These are phyloP conservation scores for Yamadazyma sp. DNA, from an alignment of 805 yeast species.

Conservation along the genomic window DNA sequence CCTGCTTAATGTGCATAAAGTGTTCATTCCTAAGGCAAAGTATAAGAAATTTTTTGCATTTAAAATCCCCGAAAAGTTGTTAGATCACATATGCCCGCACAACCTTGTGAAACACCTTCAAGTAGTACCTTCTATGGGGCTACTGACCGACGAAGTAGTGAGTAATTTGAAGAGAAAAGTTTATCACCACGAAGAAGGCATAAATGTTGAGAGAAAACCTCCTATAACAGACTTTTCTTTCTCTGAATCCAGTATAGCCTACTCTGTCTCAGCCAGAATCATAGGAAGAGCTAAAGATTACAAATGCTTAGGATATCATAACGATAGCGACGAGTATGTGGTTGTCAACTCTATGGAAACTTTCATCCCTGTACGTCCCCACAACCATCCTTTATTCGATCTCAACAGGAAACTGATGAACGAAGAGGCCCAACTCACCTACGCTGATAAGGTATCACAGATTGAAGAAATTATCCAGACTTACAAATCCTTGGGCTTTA, in stretches of 20 bases:
- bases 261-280: slow-evolving; percentile 36
- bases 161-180: slow-evolving; percentile 17
- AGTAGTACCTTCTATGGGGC: slow-evolving; percentile 37
- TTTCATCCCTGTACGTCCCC: slow-evolving; percentile 26
- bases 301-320: slow-evolving; percentile 18
- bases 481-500: slow-evolving; percentile 20
- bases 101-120: slow-evolving; percentile 37
- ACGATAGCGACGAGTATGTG: slow-evolving; percentile 23
- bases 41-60: slow-evolving; percentile 44
- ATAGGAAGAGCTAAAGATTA: slow-evolving; percentile 38
- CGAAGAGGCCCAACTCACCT: slow-evolving; percentile 35
- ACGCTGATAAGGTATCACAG: slow-evolving; percentile 25
- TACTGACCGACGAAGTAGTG: slow-evolving; percentile 29
- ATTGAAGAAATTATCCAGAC: slow-evolving; percentile 28
- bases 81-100: slow-evolving; percentile 37
- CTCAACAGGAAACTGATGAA: slow-evolving; percentile 30
- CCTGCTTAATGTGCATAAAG: slow-evolving; percentile 24
- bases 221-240: slow-evolving; percentile 28
- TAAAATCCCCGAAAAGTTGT: slow-evolving; percentile 35
- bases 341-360: slow-evolving; percentile 29
- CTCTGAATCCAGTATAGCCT: slow-evolving; percentile 29
- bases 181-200: slow-evolving; percentile 7
- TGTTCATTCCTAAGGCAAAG: slow-evolving; percentile 29
- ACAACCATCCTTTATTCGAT: slow-evolving; percentile 25
- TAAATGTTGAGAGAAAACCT: slow-evolving; percentile 11